These are phyloP conservation scores for Phytopythium kandeliae DNA, from an alignment of 352 stramenopile species.

Conservation along the genomic window DNA sequence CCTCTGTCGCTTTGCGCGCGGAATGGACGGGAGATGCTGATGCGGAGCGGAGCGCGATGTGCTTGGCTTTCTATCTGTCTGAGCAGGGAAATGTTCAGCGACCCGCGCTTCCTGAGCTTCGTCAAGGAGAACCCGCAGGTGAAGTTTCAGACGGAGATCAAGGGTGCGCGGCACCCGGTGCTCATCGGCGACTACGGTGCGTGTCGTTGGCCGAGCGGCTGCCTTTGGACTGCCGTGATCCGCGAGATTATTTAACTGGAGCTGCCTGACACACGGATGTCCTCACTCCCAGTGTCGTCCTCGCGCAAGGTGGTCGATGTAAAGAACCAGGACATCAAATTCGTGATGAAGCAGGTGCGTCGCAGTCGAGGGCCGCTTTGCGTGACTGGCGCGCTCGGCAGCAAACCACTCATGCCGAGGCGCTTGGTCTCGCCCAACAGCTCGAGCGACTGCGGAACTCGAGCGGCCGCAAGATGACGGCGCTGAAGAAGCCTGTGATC, in stretches of 20 bases:
- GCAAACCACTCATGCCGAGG: too few relatives aligned
- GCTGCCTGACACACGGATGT: too few relatives aligned
- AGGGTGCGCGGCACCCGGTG: conserved; percentile 75
- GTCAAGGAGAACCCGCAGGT: conserved; percentile 87
- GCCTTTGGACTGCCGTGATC: not conserved
- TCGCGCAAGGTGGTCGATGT: conserved; percentile 81
- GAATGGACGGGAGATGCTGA: not conserved
- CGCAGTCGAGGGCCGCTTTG: not conserved
- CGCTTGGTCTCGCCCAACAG: conserved; percentile 12
- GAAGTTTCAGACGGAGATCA: conserved; percentile 79
- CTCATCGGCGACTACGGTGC: conserved; percentile 83
- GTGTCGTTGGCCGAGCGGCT: not conserved
- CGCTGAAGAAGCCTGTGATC: conserved; percentile 79
- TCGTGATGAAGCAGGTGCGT: conserved; percentile 75
- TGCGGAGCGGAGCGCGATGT: too few relatives aligned
- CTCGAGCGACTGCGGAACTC: conserved; percentile 81
- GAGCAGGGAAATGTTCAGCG: conserved; percentile 54
- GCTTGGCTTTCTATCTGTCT: too few relatives aligned
- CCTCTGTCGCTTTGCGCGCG: not conserved
- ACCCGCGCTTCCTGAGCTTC: conserved; percentile 76
- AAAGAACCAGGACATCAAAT: conserved; percentile 85
- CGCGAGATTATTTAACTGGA: too few relatives aligned
- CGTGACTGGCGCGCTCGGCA: too few relatives aligned
- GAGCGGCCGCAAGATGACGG: conserved; percentile 86
- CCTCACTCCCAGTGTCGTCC: conserved; percentile 48